Conservation (phyloP, 2,329 filamentous ascomycete species). For the Trichoderma lentiforme region DNA sequence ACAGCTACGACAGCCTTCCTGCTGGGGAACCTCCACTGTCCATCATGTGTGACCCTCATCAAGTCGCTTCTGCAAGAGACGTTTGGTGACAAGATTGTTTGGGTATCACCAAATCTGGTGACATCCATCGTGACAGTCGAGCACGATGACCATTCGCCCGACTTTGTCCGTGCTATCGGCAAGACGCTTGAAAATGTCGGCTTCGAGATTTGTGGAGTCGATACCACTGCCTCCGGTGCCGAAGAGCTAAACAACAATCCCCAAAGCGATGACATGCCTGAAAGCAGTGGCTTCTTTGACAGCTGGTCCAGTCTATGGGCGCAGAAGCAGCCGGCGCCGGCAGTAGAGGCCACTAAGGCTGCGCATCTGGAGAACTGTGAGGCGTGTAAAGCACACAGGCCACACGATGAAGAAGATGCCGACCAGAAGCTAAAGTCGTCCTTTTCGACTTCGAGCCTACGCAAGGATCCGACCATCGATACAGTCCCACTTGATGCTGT, state of each 20-base stretch:
- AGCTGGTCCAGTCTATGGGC: conserved; percentile 35
- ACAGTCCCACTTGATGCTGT: conserved; percentile 7
- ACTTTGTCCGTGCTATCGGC: conserved; percentile 43
- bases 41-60: conserved; percentile 68
- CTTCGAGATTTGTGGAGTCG: conserved; percentile 55
- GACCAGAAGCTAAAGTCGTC: conserved; percentile 4
- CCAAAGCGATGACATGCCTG: conserved; percentile 24
- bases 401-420: conserved; percentile 6
- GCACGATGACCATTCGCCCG: conserved; percentile 44
- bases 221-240: conserved; percentile 35
- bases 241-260: conserved; percentile 28
- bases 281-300: conserved; percentile 25
- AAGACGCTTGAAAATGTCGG: conserved; percentile 53
- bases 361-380: conserved; percentile 40
- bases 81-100: conserved; percentile 46
- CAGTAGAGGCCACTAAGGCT: conserved; percentile 27
- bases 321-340: conserved; percentile 24
- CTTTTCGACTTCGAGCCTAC: background rate
- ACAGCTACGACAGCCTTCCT: conserved; percentile 58
- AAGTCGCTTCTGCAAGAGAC: conserved; percentile 52
- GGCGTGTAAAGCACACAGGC: conserved; percentile 30
- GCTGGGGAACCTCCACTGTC: conserved; percentile 73
- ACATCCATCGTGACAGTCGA: conserved; percentile 65
- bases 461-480: background rate
- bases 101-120: conserved; percentile 67